A percentile compares a stretch with the other conserved stretches of the same genome.
Conservation (phyloP, 129 eudicot species). For the Escallonia herrerae region DNA sequence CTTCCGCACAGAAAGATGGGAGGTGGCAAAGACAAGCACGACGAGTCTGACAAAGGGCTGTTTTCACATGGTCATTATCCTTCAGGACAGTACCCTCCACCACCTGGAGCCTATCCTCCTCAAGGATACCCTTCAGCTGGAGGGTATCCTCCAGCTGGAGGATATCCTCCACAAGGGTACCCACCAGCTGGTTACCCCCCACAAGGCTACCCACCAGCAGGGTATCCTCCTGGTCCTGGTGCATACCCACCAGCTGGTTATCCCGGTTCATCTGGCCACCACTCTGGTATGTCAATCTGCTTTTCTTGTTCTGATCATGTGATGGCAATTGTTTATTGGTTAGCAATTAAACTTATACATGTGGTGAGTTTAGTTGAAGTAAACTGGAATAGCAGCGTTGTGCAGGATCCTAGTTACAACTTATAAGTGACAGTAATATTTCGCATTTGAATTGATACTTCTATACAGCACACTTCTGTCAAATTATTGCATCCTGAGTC, state of each 20-base stretch:
- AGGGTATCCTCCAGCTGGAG: constrained; percentile 34
- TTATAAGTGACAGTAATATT: too few species aligned
- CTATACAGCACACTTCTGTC: background rate
- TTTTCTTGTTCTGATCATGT: too few species aligned
- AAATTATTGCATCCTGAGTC: background rate
- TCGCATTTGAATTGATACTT: too few species aligned
- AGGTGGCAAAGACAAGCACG: constrained; percentile 47
- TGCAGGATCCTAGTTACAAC: too few species aligned
- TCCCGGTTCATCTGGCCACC: constrained; percentile 11
- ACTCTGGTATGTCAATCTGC: constrained; percentile 19
- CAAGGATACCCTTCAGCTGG: constrained; percentile 30
- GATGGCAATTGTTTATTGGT: too few species aligned
- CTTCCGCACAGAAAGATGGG: constrained; percentile 35
- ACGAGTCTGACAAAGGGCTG: constrained; percentile 51
- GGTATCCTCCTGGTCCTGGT: constrained; percentile 26
- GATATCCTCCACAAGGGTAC: constrained; percentile 30
- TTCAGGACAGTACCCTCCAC: constrained; percentile 13
- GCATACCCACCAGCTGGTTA: constrained; percentile 28
- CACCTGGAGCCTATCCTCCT: constrained; percentile 28
- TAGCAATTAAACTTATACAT: too few species aligned
- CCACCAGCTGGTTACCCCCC: constrained; percentile 35
- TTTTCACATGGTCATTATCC: constrained; percentile 33
- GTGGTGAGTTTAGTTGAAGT: too few species aligned
- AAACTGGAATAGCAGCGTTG: too few species aligned
- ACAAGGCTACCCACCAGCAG: constrained; percentile 27